A percentile compares a stretch with the other conserved stretches of the same genome.
Conservation (phyloP, 306 rosid genomes). For the Echinosophora koreensis region DNA sequence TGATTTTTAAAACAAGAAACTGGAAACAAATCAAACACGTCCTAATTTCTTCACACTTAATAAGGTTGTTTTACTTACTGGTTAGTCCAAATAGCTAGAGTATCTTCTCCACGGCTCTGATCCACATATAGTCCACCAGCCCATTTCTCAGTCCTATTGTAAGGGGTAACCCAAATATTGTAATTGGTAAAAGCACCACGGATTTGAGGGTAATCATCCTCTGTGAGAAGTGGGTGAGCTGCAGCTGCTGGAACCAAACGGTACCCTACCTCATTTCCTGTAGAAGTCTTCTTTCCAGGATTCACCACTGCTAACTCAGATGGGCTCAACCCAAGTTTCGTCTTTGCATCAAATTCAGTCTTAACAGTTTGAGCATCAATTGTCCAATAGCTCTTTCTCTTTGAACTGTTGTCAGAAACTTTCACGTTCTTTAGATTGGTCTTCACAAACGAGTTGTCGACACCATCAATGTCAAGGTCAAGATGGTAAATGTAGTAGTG, state of each 20-base stretch:
- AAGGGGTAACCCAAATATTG: slow-evolving; percentile 66
- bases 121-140: slow-evolving; percentile 62
- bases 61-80: slow-evolving; percentile 28
- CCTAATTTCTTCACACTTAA: too few relatives aligned
- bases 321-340: slow-evolving; percentile 48
- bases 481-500: slow-evolving; percentile 66
- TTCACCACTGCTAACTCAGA: slow-evolving; percentile 57
- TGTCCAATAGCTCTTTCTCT: slow-evolving; percentile 67
- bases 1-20: too few relatives aligned
- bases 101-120: slow-evolving; percentile 66
- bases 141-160: slow-evolving; percentile 68
- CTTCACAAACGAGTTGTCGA: slow-evolving; percentile 62
- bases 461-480: slow-evolving; percentile 67
- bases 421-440: slow-evolving; percentile 44
- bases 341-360: slow-evolving; percentile 56
- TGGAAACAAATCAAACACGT: too few relatives aligned
- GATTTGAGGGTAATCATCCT: slow-evolving; percentile 68
- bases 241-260: slow-evolving; percentile 52
- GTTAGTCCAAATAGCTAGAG: slow-evolving; percentile 62
- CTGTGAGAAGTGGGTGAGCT: slow-evolving; percentile 44
- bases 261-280: slow-evolving; percentile 60
- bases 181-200: slow-evolving; percentile 68
- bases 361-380: slow-evolving; percentile 40
- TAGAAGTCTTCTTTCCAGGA: slow-evolving; percentile 54
- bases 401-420: slow-evolving; percentile 38